Evolutionary conservation across 73 alveolate species (phyloP).

Genomic region (Diophrys appendiculata): DNA sequence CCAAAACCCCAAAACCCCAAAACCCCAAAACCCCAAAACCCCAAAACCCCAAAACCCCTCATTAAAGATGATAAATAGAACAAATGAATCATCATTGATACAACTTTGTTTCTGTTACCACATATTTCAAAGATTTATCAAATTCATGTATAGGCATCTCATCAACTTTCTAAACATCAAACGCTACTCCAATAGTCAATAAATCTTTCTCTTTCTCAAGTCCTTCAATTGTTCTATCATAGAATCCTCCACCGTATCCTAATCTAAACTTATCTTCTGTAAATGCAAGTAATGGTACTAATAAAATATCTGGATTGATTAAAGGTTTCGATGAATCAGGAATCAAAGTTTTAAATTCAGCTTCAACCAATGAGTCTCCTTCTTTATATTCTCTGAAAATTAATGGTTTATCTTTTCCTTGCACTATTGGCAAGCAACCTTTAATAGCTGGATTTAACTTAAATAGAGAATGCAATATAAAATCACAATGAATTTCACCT

Average conservation of each 20-base stretch:
- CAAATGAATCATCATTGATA: too few relatives aligned
- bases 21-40: too few relatives aligned
- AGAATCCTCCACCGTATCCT: slow-evolving; percentile 64
- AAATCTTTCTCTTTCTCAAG: not conserved
- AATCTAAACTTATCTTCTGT: slow-evolving; percentile 10
- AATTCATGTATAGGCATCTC: not conserved
- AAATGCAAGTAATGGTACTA: slow-evolving; percentile 47
- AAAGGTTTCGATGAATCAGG: slow-evolving; percentile 20
- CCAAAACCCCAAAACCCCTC: too few relatives aligned
- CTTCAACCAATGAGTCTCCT: slow-evolving; percentile 25
- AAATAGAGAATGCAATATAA: too few relatives aligned
- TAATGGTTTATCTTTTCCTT: slow-evolving; percentile 1
- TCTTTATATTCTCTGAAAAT: slow-evolving; percentile 39
- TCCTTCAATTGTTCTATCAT: slow-evolving; percentile 39
- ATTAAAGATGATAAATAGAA: too few relatives aligned
- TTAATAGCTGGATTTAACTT: not conserved
- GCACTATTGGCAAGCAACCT: slow-evolving; percentile 41
- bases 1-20: too few relatives aligned
- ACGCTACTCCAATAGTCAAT: slow-evolving; percentile 46
- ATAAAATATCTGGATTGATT: slow-evolving; percentile 32
- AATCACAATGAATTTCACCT: too few relatives aligned
- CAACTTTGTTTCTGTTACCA: not conserved
- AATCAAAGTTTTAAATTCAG: slow-evolving; percentile 7
- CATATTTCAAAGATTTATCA: not conserved
- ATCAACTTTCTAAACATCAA: slow-evolving; percentile 5